These are phyloP conservation scores for Psilocybe tampanensis DNA, from an alignment of 768 basidiomycete genomes.

Conservation along the genomic window DNA sequence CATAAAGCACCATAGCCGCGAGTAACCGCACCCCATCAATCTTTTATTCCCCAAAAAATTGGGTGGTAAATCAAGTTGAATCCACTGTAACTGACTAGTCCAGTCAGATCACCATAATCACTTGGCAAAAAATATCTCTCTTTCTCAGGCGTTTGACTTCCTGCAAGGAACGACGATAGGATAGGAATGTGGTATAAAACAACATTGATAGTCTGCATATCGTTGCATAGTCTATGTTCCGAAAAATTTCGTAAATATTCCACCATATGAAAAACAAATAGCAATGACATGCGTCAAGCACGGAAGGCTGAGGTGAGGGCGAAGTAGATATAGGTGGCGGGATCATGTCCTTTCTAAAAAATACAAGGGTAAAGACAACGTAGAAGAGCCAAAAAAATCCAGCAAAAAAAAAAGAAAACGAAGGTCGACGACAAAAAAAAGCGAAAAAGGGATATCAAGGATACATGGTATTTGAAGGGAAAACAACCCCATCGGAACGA, in stretches of 20 bases:
- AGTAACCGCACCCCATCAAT: too few relatives aligned
- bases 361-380: constrained; percentile 23
- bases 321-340: constrained; percentile 1
- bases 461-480: constrained; percentile 82
- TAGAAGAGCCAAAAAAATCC: constrained; percentile 27
- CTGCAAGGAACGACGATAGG: not conserved
- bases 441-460: constrained; percentile 46
- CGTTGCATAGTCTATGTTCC: not conserved
- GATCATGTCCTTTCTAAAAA: constrained; percentile 25
- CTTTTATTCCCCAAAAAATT: too few relatives aligned
- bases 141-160: not conserved
- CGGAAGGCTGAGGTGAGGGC: constrained; percentile 2
- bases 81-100: too few relatives aligned
- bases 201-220: not conserved
- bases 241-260: not conserved
- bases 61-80: too few relatives aligned
- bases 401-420: constrained; percentile 22
- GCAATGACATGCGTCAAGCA: constrained; percentile 20
- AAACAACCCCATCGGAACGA: constrained; percentile 83
- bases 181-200: not conserved
- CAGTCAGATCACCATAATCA: too few relatives aligned
- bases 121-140: not conserved
- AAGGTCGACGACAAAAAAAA: constrained; percentile 5
- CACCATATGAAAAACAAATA: constrained; percentile 1
- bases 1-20: too few relatives aligned